Conservation (phyloP, 371 early-diverging fungal species). For the Mucor irregularis region DNA sequence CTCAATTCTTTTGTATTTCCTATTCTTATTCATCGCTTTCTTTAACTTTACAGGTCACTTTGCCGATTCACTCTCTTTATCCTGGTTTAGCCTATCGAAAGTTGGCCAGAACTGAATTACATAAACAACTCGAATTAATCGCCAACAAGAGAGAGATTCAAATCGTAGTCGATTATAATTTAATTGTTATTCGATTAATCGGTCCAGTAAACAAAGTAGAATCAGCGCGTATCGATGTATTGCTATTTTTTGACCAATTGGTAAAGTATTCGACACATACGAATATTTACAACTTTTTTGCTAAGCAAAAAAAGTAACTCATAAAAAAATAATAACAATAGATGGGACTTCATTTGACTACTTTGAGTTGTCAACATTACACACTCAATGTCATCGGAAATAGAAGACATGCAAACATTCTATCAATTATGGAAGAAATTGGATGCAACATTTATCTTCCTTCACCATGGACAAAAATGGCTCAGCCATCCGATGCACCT, state of each 20-base stretch:
- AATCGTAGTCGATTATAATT: conserved; percentile 18
- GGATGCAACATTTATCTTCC: conserved; percentile 68
- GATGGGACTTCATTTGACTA: conserved; percentile 11
- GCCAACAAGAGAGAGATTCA: conserved; percentile 13
- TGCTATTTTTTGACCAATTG: conserved; percentile 15
- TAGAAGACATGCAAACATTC: conserved; percentile 30
- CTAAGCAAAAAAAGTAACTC: background rate
- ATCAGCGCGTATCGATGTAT: conserved; percentile 15
- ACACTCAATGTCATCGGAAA: conserved; percentile 11
- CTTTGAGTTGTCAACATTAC: conserved; percentile 13
- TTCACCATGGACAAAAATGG: conserved; percentile 24
- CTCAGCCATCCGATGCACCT: background rate
- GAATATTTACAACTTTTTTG: background rate
- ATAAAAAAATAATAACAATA: background rate
- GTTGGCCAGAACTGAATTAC: conserved; percentile 14
- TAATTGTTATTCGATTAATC: conserved; percentile 5
- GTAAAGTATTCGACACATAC: conserved; percentile 3
- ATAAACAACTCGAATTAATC: conserved; percentile 13
- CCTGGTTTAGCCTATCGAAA: conserved; percentile 20
- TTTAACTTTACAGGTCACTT: conserved; percentile 1
- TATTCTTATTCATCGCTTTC: no score
- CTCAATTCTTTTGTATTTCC: no score
- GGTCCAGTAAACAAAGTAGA: conserved; percentile 17
- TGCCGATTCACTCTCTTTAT: conserved; percentile 21
- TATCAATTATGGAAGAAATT: conserved; percentile 66